Percentiles rank a stretch among this genome's conserved stretches.
Conservation (phyloP, 116 monocot genomes). For the Papilionanthe hybrid region DNA sequence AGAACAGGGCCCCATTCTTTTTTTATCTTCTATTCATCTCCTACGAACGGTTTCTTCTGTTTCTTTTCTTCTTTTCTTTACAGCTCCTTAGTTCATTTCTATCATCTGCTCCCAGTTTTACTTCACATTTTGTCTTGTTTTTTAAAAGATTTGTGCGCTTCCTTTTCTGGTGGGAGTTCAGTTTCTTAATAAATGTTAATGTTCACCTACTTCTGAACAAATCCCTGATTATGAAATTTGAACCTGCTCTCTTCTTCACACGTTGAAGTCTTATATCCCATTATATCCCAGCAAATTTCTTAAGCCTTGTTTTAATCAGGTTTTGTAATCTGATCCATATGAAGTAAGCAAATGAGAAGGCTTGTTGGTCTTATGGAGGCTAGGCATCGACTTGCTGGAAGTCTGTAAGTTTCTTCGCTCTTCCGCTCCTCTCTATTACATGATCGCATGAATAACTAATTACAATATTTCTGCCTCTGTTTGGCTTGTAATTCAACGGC, state of each 20-base stretch:
- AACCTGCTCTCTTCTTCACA: neutral
- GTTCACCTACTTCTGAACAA: neutral
- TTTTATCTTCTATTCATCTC: neutral
- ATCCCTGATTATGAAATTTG: neutral
- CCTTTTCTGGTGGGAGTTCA: constrained; percentile 3
- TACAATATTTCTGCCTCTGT: neutral
- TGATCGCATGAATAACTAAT: neutral
- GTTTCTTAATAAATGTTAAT: neutral
- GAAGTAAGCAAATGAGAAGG: constrained; percentile 19
- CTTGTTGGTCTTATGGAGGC: constrained; percentile 11
- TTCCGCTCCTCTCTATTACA: neutral
- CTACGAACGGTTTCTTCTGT: neutral
- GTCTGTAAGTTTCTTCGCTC: constrained; percentile 10
- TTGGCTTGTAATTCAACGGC: too few species aligned
- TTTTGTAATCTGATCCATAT: constrained; percentile 2
- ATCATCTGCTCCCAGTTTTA: neutral
- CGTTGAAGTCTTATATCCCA: neutral
- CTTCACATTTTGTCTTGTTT: neutral
- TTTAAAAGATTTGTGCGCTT: neutral
- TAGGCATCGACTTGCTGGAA: constrained; percentile 14
- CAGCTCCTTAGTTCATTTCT: neutral
- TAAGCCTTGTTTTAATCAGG: neutral
- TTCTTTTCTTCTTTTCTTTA: neutral
- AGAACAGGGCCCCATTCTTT: too few species aligned
- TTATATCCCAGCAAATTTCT: neutral